phyloP scores from a whole-genome alignment of 305 asterid genomes.

The Plantago lanceolata region DNA sequence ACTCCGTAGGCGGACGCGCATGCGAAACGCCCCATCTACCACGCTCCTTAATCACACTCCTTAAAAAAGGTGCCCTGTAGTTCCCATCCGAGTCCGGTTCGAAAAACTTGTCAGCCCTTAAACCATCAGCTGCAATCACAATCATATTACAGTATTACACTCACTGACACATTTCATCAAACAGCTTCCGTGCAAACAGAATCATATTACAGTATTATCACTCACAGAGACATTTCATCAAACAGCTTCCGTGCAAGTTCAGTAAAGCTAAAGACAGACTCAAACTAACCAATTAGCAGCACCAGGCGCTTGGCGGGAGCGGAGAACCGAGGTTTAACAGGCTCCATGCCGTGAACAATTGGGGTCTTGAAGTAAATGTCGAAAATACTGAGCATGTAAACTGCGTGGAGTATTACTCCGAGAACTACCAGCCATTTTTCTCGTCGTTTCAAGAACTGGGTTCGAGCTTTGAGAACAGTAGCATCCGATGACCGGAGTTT shows the following conservation, averaged over 20 bases:
- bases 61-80: slow-evolving; percentile 85
- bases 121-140: slow-evolving; percentile 78
- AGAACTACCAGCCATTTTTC: slow-evolving; percentile 84
- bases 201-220: too few species aligned
- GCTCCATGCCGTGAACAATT: slow-evolving; percentile 94
- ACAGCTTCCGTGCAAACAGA: slow-evolving; percentile 35
- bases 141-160: background rate
- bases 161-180: slow-evolving; percentile 40
- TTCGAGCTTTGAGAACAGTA: slow-evolving; percentile 31
- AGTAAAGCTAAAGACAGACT: background rate
- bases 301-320: slow-evolving; percentile 88
- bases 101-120: slow-evolving; percentile 93
- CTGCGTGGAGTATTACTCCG: slow-evolving; percentile 84
- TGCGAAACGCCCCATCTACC: slow-evolving; percentile 99
- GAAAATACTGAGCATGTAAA: slow-evolving; percentile 96
- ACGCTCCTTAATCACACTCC: slow-evolving; percentile 73
- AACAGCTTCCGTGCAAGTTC: slow-evolving; percentile 31
- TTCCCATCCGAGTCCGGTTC: slow-evolving; percentile 82
- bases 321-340: slow-evolving; percentile 62
- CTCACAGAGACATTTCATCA: slow-evolving; percentile 29
- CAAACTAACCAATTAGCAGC: slow-evolving; percentile 58
- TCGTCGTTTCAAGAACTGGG: slow-evolving; percentile 51
- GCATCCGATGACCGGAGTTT: slow-evolving; percentile 36
- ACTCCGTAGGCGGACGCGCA: slow-evolving; percentile 98
- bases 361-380: slow-evolving; percentile 95